These are phyloP conservation scores for Alliaria petiolata DNA, from an alignment of 345 rosid species.

Conservation along the genomic window DNA sequence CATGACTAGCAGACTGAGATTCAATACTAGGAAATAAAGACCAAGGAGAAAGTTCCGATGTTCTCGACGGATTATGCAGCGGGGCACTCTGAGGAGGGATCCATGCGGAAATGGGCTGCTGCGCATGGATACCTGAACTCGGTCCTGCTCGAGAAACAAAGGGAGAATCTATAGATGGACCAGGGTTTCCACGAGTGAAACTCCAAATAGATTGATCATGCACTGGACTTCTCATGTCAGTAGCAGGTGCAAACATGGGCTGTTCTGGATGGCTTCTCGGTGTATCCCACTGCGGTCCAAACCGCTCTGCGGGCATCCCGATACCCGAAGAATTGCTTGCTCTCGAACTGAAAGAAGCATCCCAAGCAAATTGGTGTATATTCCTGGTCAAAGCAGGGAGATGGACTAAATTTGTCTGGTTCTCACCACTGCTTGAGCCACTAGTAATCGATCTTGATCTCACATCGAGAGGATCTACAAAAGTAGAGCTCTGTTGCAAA, in stretches of 20 bases:
- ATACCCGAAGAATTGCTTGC: conserved; percentile 43
- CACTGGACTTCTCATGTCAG: too few relatives aligned
- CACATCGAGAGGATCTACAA: conserved; percentile 42
- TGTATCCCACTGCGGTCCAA: conserved; percentile 39
- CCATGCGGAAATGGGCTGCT: conserved; percentile 48
- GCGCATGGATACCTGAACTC: conserved; percentile 47
- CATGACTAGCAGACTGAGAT: conserved; percentile 52
- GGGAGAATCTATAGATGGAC: conserved; percentile 38
- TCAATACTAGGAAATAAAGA: conserved; percentile 62
- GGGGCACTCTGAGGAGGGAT: conserved; percentile 40
- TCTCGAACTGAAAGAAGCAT: conserved; percentile 48
- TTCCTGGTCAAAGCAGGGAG: conserved; percentile 51
- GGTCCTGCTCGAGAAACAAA: conserved; percentile 44
- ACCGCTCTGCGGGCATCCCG: conserved; percentile 41
- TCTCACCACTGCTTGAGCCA: conserved; percentile 41
- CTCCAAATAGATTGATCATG: conserved; percentile 69
- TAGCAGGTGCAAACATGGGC: conserved; percentile 50
- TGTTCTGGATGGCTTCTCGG: conserved; percentile 52
- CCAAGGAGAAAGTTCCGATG: conserved; percentile 63
- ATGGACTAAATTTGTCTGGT: conserved; percentile 43
- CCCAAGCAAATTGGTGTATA: conserved; percentile 47
- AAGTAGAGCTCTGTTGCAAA: conserved; percentile 41
- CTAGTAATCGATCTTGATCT: conserved; percentile 38
- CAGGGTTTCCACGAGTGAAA: conserved; percentile 47
- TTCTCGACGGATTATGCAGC: conserved; percentile 42